Percentiles rank a stretch among this genome's conserved stretches.
These are phyloP conservation scores for Neurospora sp. DNA, from an alignment of 495 filamentous ascomycete genomes.

Conservation along the genomic window DNA sequence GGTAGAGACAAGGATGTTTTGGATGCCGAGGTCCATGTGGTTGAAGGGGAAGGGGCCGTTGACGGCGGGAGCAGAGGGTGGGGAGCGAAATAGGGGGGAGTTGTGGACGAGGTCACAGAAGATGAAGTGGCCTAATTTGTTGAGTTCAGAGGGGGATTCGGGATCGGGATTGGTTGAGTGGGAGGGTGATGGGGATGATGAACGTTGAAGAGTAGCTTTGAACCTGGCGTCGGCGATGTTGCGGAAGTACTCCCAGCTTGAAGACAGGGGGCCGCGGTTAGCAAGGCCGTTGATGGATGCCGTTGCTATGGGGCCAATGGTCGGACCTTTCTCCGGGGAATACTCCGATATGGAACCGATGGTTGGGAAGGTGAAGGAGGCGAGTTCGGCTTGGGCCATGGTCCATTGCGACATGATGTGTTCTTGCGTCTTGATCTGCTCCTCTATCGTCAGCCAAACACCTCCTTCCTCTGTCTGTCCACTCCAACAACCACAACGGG, in stretches of 20 bases:
- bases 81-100: not conserved
- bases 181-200: not conserved
- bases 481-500: not conserved
- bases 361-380: conserved; percentile 2
- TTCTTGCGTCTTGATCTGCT: conserved; percentile 13
- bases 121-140: not conserved
- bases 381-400: conserved; percentile 7
- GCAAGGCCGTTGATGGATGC: conserved; percentile 2
- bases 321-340: not conserved
- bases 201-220: not conserved
- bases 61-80: not conserved
- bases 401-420: conserved; percentile 24
- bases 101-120: not conserved
- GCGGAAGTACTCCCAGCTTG: conserved; percentile 6
- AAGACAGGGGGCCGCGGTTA: conserved; percentile 3
- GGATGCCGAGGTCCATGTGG: conserved; percentile 22
- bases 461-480: not conserved
- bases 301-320: conserved; percentile 5
- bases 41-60: conserved; percentile 14
- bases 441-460: not conserved
- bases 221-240: not conserved
- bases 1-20: conserved; percentile 20
- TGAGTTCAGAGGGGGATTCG: not conserved
- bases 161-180: not conserved
- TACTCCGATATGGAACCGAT: conserved; percentile 11